A percentile compares a stretch with the other conserved stretches of the same genome.
Evolutionary conservation across 371 early-diverging fungal genomes (phyloP).

Genomic region (Blakeslea trispora): DNA sequence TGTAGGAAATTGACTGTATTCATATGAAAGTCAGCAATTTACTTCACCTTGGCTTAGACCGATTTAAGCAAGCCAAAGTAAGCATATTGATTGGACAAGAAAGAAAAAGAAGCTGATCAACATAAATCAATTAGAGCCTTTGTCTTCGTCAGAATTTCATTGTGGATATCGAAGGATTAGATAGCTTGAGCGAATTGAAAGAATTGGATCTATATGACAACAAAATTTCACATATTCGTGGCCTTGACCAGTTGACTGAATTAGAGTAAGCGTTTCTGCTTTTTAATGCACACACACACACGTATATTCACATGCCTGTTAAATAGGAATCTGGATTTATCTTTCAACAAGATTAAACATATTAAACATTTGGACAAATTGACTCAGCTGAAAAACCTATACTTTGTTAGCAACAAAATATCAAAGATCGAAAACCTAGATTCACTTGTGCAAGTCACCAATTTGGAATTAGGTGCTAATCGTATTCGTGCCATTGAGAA

Average conservation of each 20-base stretch:
- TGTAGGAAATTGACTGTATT: constrained; percentile 78
- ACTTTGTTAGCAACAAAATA: constrained; percentile 87
- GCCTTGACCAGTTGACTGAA: constrained; percentile 58
- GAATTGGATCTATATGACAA: constrained; percentile 95
- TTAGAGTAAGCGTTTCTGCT: constrained; percentile 59
- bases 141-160: constrained; percentile 93
- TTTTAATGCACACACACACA: background rate
- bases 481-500: constrained; percentile 88
- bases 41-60: constrained; percentile 58
- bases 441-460: constrained; percentile 64
- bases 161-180: constrained; percentile 70
- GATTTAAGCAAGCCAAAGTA: constrained; percentile 76
- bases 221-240: constrained; percentile 76
- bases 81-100: background rate
- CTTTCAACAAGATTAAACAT: constrained; percentile 86
- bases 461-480: constrained; percentile 94
- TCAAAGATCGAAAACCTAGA: constrained; percentile 74
- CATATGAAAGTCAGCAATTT: constrained; percentile 75
- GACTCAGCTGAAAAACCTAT: constrained; percentile 63
- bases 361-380: constrained; percentile 68
- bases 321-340: constrained; percentile 79
- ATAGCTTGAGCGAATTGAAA: constrained; percentile 50
- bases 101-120: background rate
- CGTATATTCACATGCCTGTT: background rate
- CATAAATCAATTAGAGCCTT: constrained; percentile 50